Base-by-base conservation (phyloP, 139 green algal species). In the Volvox africanus region DNA sequence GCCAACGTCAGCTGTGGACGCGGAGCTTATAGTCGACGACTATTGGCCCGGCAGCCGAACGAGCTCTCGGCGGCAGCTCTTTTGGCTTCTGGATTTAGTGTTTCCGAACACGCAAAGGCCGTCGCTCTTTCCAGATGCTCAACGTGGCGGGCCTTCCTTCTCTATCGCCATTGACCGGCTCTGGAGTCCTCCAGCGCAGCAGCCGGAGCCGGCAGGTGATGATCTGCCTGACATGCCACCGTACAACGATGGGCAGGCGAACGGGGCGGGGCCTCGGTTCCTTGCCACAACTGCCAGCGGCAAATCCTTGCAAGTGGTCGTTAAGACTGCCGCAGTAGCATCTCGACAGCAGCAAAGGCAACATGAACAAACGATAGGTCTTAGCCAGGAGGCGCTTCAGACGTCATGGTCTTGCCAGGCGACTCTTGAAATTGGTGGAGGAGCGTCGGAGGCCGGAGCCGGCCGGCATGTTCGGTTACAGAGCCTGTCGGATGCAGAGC, bases 291-390 rank as follows among this genome's bases (percentile, higher is more conserved):
- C 82, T 12, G 82, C 35, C 82, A 67, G 33, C 33, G 82, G 82
- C 82, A 88, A 88, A 67, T 44, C 82, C 33, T 67, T 88, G 21
- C 65, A 79, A 21, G 65, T 88, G 65, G 82, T 88, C 2, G 65
- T 88, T 2, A 88, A 79, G 32, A 88, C 82, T 9, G 82, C 82
- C 9, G 65, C 82, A 36, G 82, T 88, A 77, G 33, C 82, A 33
- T 84, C 37, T 32, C 78, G 37, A 22, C 35, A 84, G 36, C 78
- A n/a, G 78, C 78, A 67, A 67, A 22, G 20, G 37, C 79, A 28
- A 85, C 78, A 32, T 14, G 21, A 83, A n/a, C 75, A 81, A 32
- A 19, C 11, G 67, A 3, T 75, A 26, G 67, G 6, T 12, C 5
- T 55, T 9, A 14, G 6, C 65, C 65, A 73, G 65, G 65, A 73